Percentiles rank a stretch among this genome's conserved stretches.
Evolutionary conservation across 2,329 filamentous ascomycete genomes (phyloP).

Genomic region (Trichophyton schoenleinii): DNA sequence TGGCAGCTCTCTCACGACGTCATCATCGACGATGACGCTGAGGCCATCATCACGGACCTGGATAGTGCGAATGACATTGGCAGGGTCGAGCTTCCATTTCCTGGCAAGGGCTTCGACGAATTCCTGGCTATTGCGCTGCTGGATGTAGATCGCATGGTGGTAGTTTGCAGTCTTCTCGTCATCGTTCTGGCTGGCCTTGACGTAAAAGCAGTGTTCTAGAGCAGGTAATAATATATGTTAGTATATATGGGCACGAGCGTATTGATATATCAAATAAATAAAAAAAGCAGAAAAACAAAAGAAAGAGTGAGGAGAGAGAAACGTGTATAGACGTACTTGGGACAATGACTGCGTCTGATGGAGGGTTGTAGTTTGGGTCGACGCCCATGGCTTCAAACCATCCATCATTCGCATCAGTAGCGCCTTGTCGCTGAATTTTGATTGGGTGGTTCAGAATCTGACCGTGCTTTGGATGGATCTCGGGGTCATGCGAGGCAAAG

Average conservation of each 20-base stretch:
- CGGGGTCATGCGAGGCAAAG: conserved; percentile 14
- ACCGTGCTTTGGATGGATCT: conserved; percentile 10
- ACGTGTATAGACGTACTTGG: conserved; percentile 38
- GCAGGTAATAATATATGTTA: too few species aligned
- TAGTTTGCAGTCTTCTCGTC: conserved; percentile 41
- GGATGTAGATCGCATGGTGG: conserved; percentile 76
- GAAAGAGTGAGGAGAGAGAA: background rate
- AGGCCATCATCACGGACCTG: conserved; percentile 62
- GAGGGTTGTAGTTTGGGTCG: conserved; percentile 73
- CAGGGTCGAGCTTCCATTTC: conserved; percentile 70
- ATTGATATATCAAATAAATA: background rate
- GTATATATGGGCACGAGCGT: conserved; percentile 24
- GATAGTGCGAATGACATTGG: conserved; percentile 56
- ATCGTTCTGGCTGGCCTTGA: conserved; percentile 45
- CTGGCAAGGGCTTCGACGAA: conserved; percentile 58
- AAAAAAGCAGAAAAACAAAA: too few species aligned
- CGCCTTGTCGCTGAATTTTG: conserved; percentile 20
- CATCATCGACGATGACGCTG: conserved; percentile 79
- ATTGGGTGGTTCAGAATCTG: conserved; percentile 19
- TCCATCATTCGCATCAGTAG: conserved; percentile 44
- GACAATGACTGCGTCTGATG: conserved; percentile 57
- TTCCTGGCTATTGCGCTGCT: conserved; percentile 60
- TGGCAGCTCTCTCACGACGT: conserved; percentile 66
- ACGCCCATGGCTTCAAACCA: conserved; percentile 90
- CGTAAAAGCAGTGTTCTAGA: conserved; percentile 72